Conservation (phyloP, 75 land plant genomes). For the Sequoiadendron giganteum region DNA sequence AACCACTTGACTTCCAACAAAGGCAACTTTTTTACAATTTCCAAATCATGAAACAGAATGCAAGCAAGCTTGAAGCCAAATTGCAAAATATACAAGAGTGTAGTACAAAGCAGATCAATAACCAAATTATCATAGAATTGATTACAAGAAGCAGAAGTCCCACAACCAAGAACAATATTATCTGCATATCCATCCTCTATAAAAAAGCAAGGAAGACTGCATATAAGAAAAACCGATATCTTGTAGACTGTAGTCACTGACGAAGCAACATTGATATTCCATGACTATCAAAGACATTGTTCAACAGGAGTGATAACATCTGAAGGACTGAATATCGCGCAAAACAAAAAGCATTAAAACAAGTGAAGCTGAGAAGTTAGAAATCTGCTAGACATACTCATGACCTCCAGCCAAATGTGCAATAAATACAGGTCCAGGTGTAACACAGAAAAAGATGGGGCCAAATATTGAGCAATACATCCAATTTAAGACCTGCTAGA, state of each 20-base stretch:
- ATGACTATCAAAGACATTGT: not conserved
- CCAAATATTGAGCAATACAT: not conserved
- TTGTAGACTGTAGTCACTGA: not conserved
- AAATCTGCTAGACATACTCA: not conserved
- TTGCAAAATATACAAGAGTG: not conserved
- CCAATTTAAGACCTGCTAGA: not conserved
- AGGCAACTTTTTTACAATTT: not conserved
- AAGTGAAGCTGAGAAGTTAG: not conserved
- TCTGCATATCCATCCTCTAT: not conserved
- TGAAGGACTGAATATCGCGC: not conserved
- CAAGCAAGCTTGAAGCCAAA: not conserved
- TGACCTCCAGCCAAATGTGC: not conserved
- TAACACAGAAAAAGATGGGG: no score
- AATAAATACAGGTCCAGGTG: not conserved
- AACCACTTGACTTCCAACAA: not conserved
- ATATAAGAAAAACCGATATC: not conserved
- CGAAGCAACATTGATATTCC: not conserved
- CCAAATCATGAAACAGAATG: not conserved
- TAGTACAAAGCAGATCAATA: not conserved
- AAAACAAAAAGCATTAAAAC: not conserved
- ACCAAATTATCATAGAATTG: not conserved
- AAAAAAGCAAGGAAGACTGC: not conserved
- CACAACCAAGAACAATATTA: not conserved
- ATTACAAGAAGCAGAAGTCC: not conserved
- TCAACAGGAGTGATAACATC: not conserved